Evolutionary conservation across 225 moss, liverwort and hornwort species (phyloP).

Genomic region (Straminergon stramineum): DNA sequence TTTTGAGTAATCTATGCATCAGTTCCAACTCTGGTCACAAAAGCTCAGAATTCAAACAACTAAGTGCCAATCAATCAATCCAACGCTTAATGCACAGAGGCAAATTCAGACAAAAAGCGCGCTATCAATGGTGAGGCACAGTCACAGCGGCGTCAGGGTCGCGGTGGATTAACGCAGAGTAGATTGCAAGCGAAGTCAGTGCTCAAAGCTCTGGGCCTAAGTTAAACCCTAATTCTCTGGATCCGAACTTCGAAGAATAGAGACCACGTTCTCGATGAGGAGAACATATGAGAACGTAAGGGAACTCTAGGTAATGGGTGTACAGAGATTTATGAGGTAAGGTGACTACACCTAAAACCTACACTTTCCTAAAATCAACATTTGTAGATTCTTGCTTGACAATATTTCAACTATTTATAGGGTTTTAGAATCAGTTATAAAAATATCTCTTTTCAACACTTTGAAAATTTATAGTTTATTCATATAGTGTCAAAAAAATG

Average conservation of each 20-base stretch:
- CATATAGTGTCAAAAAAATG: not conserved
- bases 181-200: not conserved
- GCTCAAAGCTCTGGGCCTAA: not conserved
- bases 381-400: not conserved
- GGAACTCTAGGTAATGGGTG: not conserved
- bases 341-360: not conserved
- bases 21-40: not conserved
- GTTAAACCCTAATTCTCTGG: not conserved
- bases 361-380: not conserved
- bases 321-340: not conserved
- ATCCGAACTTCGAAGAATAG: not conserved
- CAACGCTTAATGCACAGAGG: not conserved
- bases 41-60: not conserved
- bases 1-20: not conserved
- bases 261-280: not conserved
- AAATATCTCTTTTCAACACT: accelerated
- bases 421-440: accelerated
- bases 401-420: accelerated
- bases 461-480: not conserved
- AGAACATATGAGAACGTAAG: not conserved
- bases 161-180: not conserved
- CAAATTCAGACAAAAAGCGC: not conserved
- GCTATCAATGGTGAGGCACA: not conserved
- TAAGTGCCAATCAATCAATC: not conserved
- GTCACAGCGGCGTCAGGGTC: not conserved